Percentiles rank a stretch among this genome's conserved stretches.
Evolutionary conservation across 805 yeast genomes (phyloP).

Genomic region (Metschnikowia similis): DNA sequence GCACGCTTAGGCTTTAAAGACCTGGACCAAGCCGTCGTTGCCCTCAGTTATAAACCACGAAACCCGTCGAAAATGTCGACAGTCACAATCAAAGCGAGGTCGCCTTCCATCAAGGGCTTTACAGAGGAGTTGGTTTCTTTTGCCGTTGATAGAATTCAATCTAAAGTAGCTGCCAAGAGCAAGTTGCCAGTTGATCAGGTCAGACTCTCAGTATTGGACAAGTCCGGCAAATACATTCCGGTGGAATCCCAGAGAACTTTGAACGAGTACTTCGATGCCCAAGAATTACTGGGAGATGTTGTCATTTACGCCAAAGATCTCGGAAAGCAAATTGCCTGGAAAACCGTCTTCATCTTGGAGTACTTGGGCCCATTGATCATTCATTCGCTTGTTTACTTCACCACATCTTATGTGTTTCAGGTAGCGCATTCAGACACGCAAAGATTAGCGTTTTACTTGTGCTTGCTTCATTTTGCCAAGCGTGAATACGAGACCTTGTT

Average conservation of each 20-base stretch:
- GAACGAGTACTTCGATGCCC: slow-evolving; percentile 33
- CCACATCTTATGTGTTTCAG: slow-evolving; percentile 8
- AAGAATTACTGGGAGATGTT: slow-evolving; percentile 38
- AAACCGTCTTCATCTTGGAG: slow-evolving; percentile 82
- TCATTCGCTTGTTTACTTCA: slow-evolving; percentile 63
- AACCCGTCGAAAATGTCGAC: slow-evolving; percentile 32
- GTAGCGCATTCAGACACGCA: slow-evolving; percentile 45
- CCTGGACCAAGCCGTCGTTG: neutral
- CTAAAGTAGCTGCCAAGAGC: slow-evolving; percentile 42
- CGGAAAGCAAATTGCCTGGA: slow-evolving; percentile 92
- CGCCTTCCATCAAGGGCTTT: slow-evolving; percentile 51
- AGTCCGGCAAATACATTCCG: slow-evolving; percentile 35
- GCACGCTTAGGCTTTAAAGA: neutral
- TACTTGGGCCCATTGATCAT: slow-evolving; percentile 85
- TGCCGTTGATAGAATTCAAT: slow-evolving; percentile 40
- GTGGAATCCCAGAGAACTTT: slow-evolving; percentile 40
- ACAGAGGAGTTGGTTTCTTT: slow-evolving; percentile 31
- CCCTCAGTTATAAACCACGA: neutral
- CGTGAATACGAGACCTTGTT: slow-evolving; percentile 84
- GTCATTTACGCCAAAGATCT: slow-evolving; percentile 73
- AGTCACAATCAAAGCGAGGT: slow-evolving; percentile 56
- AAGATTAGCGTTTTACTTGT: slow-evolving; percentile 48
- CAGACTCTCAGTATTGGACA: slow-evolving; percentile 23
- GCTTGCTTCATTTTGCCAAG: slow-evolving; percentile 74
- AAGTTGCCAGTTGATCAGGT: slow-evolving; percentile 30